These are phyloP conservation scores for Ogataea trehaloabstinens DNA, from an alignment of 805 yeast genomes.

Conservation along the genomic window DNA sequence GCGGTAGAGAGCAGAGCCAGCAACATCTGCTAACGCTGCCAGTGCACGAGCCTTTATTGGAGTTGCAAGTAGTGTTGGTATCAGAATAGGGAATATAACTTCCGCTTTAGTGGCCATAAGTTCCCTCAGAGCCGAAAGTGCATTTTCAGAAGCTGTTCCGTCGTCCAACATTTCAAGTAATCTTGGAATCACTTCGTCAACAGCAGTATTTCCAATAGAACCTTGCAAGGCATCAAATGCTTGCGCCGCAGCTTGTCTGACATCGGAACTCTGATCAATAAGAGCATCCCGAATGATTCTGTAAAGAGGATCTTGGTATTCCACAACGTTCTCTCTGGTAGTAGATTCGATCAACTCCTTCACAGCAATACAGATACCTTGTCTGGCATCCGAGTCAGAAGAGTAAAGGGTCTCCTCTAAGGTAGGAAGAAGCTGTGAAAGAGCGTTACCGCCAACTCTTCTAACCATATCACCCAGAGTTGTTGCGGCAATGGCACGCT, in stretches of 20 bases:
- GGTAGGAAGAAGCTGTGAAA: constrained; percentile 82
- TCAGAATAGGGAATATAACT: constrained; percentile 87
- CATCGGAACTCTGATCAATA: constrained; percentile 67
- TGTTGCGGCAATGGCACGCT: constrained; percentile 86
- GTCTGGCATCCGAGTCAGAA: constrained; percentile 81
- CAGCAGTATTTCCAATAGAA: constrained; percentile 76
- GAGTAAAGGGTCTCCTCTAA: constrained; percentile 60
- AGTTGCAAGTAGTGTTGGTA: constrained; percentile 77
- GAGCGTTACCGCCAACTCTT: constrained; percentile 86
- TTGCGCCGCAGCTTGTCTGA: constrained; percentile 87
- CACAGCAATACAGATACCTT: constrained; percentile 95
- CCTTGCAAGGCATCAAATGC: constrained; percentile 88
- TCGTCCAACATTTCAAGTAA: constrained; percentile 65
- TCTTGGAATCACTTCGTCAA: constrained; percentile 86
- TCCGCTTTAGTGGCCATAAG: constrained; percentile 89
- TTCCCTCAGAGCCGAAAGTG: constrained; percentile 85
- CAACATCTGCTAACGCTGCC: constrained; percentile 84
- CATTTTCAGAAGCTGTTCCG: constrained; percentile 55
- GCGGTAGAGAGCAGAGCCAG: constrained; percentile 76
- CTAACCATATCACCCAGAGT: constrained; percentile 93
- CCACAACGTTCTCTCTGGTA: constrained; percentile 53
- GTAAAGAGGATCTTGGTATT: constrained; percentile 68
- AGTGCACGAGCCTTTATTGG: constrained; percentile 91
- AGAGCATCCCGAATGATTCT: constrained; percentile 75
- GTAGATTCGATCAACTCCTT: constrained; percentile 82